Conservation (phyloP, 805 yeast genomes). For the Candida taoyuanica region DNA sequence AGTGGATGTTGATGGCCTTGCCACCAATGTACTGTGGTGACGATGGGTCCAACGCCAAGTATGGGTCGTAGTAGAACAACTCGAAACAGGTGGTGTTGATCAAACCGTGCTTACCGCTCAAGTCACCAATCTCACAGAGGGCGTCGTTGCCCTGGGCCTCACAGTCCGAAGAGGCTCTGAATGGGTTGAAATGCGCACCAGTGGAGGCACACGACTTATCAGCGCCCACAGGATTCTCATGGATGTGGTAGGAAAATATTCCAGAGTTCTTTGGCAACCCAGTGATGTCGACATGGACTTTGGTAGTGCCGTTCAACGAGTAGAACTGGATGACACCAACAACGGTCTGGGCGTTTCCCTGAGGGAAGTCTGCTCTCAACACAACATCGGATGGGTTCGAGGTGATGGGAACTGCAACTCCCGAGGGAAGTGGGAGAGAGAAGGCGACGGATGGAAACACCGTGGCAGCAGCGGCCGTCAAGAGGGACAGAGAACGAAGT, state of each 20-base stretch:
- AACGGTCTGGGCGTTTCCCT: slow-evolving; percentile 31
- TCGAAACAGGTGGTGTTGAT: slow-evolving; percentile 68
- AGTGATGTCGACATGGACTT: slow-evolving; percentile 66
- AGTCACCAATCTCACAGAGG: slow-evolving; percentile 66
- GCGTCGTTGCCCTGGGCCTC: slow-evolving; percentile 47
- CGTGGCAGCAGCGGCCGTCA: no score
- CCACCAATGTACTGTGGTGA: slow-evolving; percentile 58
- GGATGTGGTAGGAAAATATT: slow-evolving; percentile 67
- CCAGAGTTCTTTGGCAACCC: slow-evolving; percentile 66
- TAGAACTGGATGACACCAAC: slow-evolving; percentile 56
- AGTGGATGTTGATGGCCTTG: slow-evolving; percentile 52
- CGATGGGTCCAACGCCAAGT: slow-evolving; percentile 52
- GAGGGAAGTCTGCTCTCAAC: slow-evolving; percentile 29
- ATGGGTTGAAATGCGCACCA: slow-evolving; percentile 63
- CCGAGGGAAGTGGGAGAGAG: no score
- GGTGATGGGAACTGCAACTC: slow-evolving; percentile 15
- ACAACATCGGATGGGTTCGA: slow-evolving; percentile 26
- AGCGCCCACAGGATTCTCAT: slow-evolving; percentile 49
- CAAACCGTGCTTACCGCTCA: slow-evolving; percentile 74
- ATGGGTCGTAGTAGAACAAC: slow-evolving; percentile 58
- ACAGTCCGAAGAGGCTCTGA: slow-evolving; percentile 49
- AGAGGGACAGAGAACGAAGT: no score
- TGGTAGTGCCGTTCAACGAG: slow-evolving; percentile 53
- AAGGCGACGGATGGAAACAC: no score
- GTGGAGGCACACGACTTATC: slow-evolving; percentile 49